Evolutionary conservation across 192 early-diverging fungal genomes (phyloP).

Genomic region (Coemansia sp.): DNA sequence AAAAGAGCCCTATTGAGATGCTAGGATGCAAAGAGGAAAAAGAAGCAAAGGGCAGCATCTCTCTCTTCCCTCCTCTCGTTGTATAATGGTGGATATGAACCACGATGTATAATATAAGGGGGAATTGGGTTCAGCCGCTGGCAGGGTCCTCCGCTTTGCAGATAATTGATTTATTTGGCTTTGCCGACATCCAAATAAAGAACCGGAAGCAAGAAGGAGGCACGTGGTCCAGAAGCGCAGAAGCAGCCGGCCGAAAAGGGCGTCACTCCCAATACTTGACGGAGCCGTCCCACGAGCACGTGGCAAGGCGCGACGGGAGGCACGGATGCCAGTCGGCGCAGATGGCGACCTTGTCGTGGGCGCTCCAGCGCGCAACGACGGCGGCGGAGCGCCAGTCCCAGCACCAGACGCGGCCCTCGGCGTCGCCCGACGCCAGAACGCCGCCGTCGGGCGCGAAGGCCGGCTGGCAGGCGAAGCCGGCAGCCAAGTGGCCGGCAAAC

Average conservation of each 20-base stretch:
- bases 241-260: not conserved
- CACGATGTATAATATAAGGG: no score
- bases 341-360: slow-evolving; percentile 90
- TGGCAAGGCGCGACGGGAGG: slow-evolving; percentile 87
- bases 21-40: no score
- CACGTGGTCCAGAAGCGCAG: no score
- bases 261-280: slow-evolving; percentile 85
- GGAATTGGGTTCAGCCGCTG: no score
- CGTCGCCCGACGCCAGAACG: slow-evolving; percentile 86
- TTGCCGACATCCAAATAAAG: no score
- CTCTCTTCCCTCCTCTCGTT: no score
- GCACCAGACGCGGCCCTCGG: slow-evolving; percentile 89
- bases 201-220: not conserved
- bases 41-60: no score
- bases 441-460: slow-evolving; percentile 89
- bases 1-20: no score
- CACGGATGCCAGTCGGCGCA: slow-evolving; percentile 95
- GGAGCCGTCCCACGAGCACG: slow-evolving; percentile 93
- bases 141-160: no score
- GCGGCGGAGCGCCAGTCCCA: slow-evolving; percentile 98
- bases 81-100: no score
- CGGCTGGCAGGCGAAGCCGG: slow-evolving; percentile 96
- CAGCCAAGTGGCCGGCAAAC: slow-evolving; percentile 91
- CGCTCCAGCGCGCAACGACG: slow-evolving; percentile 84
- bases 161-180: no score